Evolutionary conservation across 192 early-diverging fungal species (phyloP).

Genomic region (Backusella morwellensis): DNA sequence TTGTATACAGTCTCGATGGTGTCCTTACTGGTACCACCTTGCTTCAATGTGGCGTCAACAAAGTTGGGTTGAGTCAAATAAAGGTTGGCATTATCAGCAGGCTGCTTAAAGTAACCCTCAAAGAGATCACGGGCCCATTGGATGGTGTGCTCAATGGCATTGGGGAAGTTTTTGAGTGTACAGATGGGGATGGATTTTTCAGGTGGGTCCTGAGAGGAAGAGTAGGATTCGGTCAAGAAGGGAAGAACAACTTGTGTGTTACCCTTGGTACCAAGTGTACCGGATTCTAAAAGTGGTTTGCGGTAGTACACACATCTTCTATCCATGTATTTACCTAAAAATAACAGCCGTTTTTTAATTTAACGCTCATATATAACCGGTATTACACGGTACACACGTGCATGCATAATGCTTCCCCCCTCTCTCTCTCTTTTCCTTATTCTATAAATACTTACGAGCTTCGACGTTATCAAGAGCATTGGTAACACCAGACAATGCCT

Average conservation of each 20-base stretch:
- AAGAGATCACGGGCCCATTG: slow-evolving; percentile 98
- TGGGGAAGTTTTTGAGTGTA: slow-evolving; percentile 90
- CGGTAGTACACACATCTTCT: slow-evolving; percentile 94
- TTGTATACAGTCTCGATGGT: slow-evolving; percentile 71
- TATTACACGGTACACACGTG: background rate
- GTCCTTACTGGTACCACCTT: slow-evolving; percentile 79
- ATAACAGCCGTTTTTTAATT: background rate
- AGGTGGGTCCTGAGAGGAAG: slow-evolving; percentile 95
- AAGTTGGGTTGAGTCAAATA: slow-evolving; percentile 88
- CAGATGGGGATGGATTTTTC: slow-evolving; percentile 94
- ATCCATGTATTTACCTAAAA: slow-evolving; percentile 82
- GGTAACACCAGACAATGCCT: slow-evolving; percentile 84
- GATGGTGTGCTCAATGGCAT: slow-evolving; percentile 85
- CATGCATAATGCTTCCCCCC: background rate
- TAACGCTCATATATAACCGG: background rate
- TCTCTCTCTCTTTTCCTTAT: background rate
- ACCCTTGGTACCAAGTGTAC: slow-evolving; percentile 98
- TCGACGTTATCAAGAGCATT: slow-evolving; percentile 99
- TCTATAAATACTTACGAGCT: slow-evolving; percentile 66
- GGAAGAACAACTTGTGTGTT: slow-evolving; percentile 99
- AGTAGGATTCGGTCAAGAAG: slow-evolving; percentile 96
- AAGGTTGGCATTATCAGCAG: slow-evolving; percentile 92
- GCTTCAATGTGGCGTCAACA: slow-evolving; percentile 71
- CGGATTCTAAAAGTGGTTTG: slow-evolving; percentile 95
- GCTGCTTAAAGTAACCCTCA: slow-evolving; percentile 89